Evolutionary conservation across 352 stramenopile species (phyloP).

Genomic region (Globisporangium radiosum): DNA sequence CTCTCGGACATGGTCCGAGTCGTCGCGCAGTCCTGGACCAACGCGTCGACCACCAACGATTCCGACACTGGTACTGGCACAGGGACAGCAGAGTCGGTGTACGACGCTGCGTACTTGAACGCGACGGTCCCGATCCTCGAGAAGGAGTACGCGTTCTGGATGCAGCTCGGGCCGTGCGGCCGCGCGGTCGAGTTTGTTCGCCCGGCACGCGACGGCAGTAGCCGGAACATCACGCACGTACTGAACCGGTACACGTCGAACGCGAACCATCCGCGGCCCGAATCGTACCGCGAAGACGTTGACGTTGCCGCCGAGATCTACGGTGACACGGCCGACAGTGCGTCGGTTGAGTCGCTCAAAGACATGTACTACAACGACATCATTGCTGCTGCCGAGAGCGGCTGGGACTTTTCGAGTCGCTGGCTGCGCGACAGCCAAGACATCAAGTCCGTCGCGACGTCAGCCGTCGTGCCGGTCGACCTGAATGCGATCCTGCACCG

Average conservation of each 20-base stretch:
- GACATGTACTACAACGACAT: constrained; percentile 80
- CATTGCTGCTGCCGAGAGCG: constrained; percentile 80
- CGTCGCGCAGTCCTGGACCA: constrained; percentile 24
- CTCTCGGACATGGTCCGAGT: constrained; percentile 83
- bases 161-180: constrained; percentile 53
- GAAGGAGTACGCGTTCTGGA: constrained; percentile 83
- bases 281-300: constrained; percentile 85
- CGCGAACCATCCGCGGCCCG: constrained; percentile 66
- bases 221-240: constrained; percentile 21
- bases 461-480: constrained; percentile 72
- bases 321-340: constrained; percentile 26
- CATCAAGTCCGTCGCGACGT: constrained; percentile 68
- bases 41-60: constrained; percentile 14
- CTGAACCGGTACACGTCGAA: constrained; percentile 81
- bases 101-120: constrained; percentile 40
- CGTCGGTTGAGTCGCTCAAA: constrained; percentile 50
- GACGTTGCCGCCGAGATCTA: constrained; percentile 59
- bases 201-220: not conserved
- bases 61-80: not conserved
- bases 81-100: constrained; percentile 19
- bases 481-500: constrained; percentile 82
- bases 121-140: constrained; percentile 59
- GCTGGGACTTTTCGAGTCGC: constrained; percentile 88
- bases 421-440: constrained; percentile 62
- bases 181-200: constrained; percentile 49